A percentile compares a stretch with the other conserved stretches of the same genome.
These are phyloP conservation scores for Lodderomyces orthopsilosis DNA, from an alignment of 1,139 yeast species.

Conservation along the genomic window DNA sequence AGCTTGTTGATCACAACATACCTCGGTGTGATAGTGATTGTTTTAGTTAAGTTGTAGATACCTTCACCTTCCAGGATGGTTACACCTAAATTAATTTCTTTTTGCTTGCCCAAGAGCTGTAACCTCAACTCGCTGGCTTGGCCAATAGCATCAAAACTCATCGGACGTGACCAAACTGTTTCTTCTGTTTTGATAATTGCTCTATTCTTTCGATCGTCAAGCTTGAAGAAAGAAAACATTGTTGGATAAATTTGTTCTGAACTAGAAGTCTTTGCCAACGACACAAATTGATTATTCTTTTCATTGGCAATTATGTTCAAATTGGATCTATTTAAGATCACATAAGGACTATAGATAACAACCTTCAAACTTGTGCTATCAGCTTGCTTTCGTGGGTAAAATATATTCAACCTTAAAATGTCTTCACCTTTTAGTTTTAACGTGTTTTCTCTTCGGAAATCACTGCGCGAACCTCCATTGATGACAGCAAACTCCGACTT, in stretches of 20 bases:
- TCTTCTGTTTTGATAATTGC: constrained; percentile 70
- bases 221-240: constrained; percentile 80
- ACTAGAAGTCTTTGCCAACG: constrained; percentile 26
- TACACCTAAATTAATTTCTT: constrained; percentile 76
- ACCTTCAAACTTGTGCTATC: constrained; percentile 56
- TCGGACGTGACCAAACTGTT: constrained; percentile 71
- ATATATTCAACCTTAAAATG: constrained; percentile 57
- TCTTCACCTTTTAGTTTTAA: constrained; percentile 33
- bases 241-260: constrained; percentile 47
- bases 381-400: constrained; percentile 50
- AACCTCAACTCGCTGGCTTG: constrained; percentile 68
- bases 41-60: constrained; percentile 70
- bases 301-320: constrained; percentile 61
- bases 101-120: constrained; percentile 53
- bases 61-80: constrained; percentile 86
- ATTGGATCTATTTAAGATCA: constrained; percentile 78
- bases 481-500: constrained; percentile 82
- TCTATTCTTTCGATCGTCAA: constrained; percentile 58
- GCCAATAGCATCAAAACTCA: constrained; percentile 90
- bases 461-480: constrained; percentile 55
- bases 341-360: constrained; percentile 79
- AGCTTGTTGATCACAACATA: constrained; percentile 69
- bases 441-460: constrained; percentile 54
- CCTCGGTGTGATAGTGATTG: constrained; percentile 79
- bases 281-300: constrained; percentile 48